Conservation (phyloP, 1,284 basidiomycete species). For the Quambalaria eucalypti region DNA sequence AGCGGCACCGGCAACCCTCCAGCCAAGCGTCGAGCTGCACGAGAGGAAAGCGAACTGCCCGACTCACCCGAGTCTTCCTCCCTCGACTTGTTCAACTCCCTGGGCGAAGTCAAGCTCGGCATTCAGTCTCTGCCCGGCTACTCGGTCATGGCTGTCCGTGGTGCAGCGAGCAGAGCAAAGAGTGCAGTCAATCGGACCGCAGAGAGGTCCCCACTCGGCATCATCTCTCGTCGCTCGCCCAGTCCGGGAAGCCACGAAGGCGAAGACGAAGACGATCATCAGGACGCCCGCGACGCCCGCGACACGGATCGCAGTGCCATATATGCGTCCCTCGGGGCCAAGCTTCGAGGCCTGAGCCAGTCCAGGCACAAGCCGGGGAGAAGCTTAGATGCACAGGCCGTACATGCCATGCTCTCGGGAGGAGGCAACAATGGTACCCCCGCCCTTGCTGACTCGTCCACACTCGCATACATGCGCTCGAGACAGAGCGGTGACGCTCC, state of each 20-base stretch:
- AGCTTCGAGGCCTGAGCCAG: neutral
- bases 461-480: neutral
- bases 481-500: neutral
- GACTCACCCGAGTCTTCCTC: neutral
- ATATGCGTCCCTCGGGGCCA: no score
- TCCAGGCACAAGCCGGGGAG: neutral
- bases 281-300: no score
- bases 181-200: neutral
- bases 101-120: slow-evolving; percentile 26
- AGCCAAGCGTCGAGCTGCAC: neutral
- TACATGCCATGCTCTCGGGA: neutral
- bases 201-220: neutral
- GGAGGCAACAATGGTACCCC: neutral
- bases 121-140: slow-evolving; percentile 18
- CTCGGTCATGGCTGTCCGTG: slow-evolving; percentile 17
- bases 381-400: neutral
- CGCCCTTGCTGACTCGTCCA: neutral
- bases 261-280: no score
- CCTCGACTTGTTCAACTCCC: neutral
- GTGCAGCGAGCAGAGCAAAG: slow-evolving; percentile 7
- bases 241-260: slow-evolving; percentile 5
- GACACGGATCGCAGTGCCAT: no score
- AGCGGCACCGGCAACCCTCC: neutral
- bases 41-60: neutral
- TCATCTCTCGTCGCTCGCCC: slow-evolving; percentile 2